Base-by-base conservation (phyloP, 768 basidiomycete genomes). In the Mycena maculata region DNA sequence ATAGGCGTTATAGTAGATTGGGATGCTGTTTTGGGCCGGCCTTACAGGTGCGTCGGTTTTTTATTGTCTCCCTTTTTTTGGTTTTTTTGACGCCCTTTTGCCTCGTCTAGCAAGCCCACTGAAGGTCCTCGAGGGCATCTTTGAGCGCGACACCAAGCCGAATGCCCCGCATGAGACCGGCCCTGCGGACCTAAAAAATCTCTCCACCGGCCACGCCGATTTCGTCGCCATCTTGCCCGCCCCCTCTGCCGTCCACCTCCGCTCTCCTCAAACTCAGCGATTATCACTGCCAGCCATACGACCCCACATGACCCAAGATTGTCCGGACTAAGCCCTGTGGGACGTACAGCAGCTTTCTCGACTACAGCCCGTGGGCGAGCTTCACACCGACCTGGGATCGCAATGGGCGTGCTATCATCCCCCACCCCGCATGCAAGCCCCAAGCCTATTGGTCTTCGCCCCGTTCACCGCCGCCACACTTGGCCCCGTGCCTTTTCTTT, bases 381-480 rank as follows among this genome's bases (percentile, higher is more conserved):
- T 95, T 95, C 77, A 92, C 93, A 0, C 93, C 93, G 1, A 80
- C 84, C 12, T 94, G 92, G 75, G 91, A 93, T 64, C 90, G 92
- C 69, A 90, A 92, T 63, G 89, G 89, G n/a, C 85, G 87, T 52
- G 87, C n/a, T n/a, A n/a, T n/a, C n/a, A n/a, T n/a, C n/a, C n/a
- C n/a, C n/a, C n/a, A n/a, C n/a, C n/a, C n/a, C n/a, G n/a, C n/a
- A n/a, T n/a, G n/a, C n/a, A n/a, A n/a, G n/a, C n/a, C n/a, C n/a
- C n/a, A n/a, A n/a, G n/a, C n/a, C n/a, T n/a, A n/a, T n/a, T n/a
- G n/a, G n/a, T n/a, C n/a, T n/a, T n/a, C n/a, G n/a, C n/a, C n/a
- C n/a, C n/a, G n/a, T n/a, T n/a, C n/a, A n/a, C n/a, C n/a, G n/a
- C n/a, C n/a, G n/a, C n/a, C n/a, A n/a, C n/a, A n/a, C n/a, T n/a